phyloP scores from a whole-genome alignment of 768 basidiomycete genomes.

The Hericium erinaceus region DNA sequence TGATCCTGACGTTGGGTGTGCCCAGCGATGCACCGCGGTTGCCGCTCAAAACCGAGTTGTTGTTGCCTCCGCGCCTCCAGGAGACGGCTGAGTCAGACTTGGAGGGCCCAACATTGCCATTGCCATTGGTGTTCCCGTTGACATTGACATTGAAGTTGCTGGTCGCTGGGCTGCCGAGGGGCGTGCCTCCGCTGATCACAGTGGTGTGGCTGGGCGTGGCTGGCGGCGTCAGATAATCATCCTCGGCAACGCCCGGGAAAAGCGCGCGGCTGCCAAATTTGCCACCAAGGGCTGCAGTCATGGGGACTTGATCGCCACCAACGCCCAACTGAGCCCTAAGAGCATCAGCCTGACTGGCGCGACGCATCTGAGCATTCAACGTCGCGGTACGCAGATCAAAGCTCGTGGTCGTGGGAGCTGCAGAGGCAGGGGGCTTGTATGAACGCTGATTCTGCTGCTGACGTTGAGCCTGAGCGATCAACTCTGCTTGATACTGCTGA shows the following conservation, averaged over 20 bases:
- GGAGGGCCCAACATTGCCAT: slow-evolving; percentile 36
- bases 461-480: slow-evolving; percentile 51
- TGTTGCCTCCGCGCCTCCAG: slow-evolving; percentile 68
- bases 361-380: slow-evolving; percentile 51
- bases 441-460: slow-evolving; percentile 42
- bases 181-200: slow-evolving; percentile 63
- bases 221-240: slow-evolving; percentile 29
- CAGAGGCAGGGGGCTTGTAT: slow-evolving; percentile 56
- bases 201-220: slow-evolving; percentile 55
- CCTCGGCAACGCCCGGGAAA: slow-evolving; percentile 35
- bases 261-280: slow-evolving; percentile 60
- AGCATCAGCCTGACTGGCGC: slow-evolving; percentile 60
- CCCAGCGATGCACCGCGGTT: slow-evolving; percentile 42
- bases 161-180: slow-evolving; percentile 47
- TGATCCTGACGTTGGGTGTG: slow-evolving; percentile 62
- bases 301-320: slow-evolving; percentile 50
- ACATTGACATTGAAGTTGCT: slow-evolving; percentile 24
- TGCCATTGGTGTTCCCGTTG: background rate
- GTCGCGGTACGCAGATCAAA: slow-evolving; percentile 59
- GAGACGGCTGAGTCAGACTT: slow-evolving; percentile 74
- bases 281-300: slow-evolving; percentile 74
- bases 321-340: slow-evolving; percentile 52
- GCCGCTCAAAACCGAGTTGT: slow-evolving; percentile 62
- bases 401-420: slow-evolving; percentile 53
- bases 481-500: slow-evolving; percentile 68